These are phyloP conservation scores for Kazachstania sp. DNA, from an alignment of 1,139 yeast genomes.

Conservation along the genomic window DNA sequence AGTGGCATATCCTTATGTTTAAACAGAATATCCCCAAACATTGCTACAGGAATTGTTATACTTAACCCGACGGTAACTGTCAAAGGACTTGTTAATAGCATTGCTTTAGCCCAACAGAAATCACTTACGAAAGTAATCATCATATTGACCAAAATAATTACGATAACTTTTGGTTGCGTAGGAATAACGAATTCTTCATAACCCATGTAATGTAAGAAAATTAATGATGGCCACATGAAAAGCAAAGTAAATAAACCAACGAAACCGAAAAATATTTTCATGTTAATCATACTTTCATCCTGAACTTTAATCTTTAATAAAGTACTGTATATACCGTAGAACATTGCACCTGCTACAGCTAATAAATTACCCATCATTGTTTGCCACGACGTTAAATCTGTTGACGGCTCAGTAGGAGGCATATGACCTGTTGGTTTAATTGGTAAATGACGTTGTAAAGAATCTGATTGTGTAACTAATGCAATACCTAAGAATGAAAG, in stretches of 20 bases:
- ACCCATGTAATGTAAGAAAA: constrained; percentile 53
- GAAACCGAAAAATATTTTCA: constrained; percentile 85
- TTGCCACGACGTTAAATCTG: constrained; percentile 23
- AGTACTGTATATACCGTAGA: constrained; percentile 90
- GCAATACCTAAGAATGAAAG: constrained; percentile 73
- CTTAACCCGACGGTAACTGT: constrained; percentile 93
- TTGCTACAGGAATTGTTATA: constrained; percentile 87
- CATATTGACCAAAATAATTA: constrained; percentile 56
- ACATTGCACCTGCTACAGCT: constrained; percentile 74
- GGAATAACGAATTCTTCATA: constrained; percentile 71
- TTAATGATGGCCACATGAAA: constrained; percentile 74
- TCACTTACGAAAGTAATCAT: constrained; percentile 77
- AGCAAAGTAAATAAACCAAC: constrained; percentile 78
- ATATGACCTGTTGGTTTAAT: constrained; percentile 5
- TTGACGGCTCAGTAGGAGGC: not conserved
- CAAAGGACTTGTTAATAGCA: constrained; percentile 82
- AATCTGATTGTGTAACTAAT: constrained; percentile 60
- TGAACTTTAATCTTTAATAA: constrained; percentile 64
- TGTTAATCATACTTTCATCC: constrained; percentile 66
- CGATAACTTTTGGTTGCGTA: constrained; percentile 41
- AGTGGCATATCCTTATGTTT: constrained; percentile 54
- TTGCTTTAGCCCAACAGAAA: constrained; percentile 93
- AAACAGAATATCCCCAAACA: constrained; percentile 78
- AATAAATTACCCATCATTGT: constrained; percentile 66
- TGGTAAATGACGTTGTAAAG: constrained; percentile 14